Conservation (phyloP, 2,329 filamentous ascomycete species). For the Leptographium procerum region DNA sequence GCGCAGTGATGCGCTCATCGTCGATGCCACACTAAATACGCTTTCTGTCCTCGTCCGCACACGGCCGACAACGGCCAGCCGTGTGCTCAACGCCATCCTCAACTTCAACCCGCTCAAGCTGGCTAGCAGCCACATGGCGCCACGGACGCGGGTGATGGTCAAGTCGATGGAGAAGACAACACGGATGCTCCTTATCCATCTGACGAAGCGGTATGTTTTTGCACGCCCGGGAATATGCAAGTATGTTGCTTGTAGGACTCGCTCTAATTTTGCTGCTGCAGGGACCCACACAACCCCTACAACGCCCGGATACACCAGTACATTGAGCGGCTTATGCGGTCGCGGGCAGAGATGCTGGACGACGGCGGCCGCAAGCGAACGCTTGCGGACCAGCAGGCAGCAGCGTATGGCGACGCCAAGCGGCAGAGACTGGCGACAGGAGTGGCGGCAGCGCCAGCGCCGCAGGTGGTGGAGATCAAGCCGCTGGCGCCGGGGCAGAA, state of each 20-base stretch:
- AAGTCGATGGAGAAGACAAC: conserved; percentile 94
- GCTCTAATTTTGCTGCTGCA: conserved; percentile 23
- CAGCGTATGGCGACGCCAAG: conserved; percentile 70
- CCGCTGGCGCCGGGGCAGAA: conserved; percentile 59
- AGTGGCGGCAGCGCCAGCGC: conserved; percentile 6
- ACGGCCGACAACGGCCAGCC: conserved; percentile 68
- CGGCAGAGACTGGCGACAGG: conserved; percentile 54
- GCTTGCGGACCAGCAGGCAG: conserved; percentile 56
- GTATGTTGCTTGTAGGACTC: background rate
- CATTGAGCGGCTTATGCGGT: conserved; percentile 70
- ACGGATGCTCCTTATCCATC: conserved; percentile 69
- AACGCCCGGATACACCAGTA: conserved; percentile 74
- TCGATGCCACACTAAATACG: conserved; percentile 86
- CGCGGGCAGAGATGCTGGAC: conserved; percentile 67
- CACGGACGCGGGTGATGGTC: conserved; percentile 69
- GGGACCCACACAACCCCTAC: conserved; percentile 70
- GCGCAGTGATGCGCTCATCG: conserved; percentile 69
- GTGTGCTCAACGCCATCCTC: conserved; percentile 74
- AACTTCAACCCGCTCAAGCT: conserved; percentile 86
- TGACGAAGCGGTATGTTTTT: conserved; percentile 56
- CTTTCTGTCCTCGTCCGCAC: conserved; percentile 73
- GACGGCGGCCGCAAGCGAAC: conserved; percentile 69
- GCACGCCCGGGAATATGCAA: background rate
- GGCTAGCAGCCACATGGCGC: conserved; percentile 60
- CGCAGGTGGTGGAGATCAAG: conserved; percentile 42